Evolutionary conservation across 140 eudicot genomes (phyloP).

Genomic region (Flaveria floridana): DNA sequence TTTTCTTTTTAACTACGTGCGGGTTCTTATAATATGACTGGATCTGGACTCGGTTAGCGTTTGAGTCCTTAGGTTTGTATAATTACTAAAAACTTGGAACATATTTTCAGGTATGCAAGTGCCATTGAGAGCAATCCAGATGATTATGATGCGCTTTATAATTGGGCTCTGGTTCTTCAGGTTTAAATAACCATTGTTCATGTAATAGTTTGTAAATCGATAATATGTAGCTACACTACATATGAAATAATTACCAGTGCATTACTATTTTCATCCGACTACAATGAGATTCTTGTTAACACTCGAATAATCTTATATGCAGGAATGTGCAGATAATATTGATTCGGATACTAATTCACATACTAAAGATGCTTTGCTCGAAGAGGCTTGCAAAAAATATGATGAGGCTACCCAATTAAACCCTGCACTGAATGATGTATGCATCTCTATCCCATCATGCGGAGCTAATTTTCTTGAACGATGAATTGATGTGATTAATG

Average conservation of each 20-base stretch:
- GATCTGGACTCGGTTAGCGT: neutral
- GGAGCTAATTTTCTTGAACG: neutral
- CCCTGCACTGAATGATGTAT: slow-evolving; percentile 88
- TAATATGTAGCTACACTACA: neutral
- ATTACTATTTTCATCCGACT: neutral
- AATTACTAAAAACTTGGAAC: neutral
- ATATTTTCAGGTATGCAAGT: slow-evolving; percentile 78
- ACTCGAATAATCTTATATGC: slow-evolving; percentile 15
- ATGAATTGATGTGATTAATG: slow-evolving; percentile 13
- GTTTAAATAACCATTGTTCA: slow-evolving; percentile 33
- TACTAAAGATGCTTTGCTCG: slow-evolving; percentile 91
- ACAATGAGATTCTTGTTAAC: neutral
- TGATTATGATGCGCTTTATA: slow-evolving; percentile 91
- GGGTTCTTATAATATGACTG: slow-evolving; percentile 2
- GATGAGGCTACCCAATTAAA: slow-evolving; percentile 84
- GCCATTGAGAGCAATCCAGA: slow-evolving; percentile 87
- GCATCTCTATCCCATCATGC: slow-evolving; percentile 21
- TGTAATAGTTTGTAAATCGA: neutral
- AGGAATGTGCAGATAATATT: slow-evolving; percentile 97
- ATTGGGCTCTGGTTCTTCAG: slow-evolving; percentile 99
- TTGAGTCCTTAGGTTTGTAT: slow-evolving; percentile 2
- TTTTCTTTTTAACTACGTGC: too few relatives aligned
- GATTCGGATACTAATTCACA: slow-evolving; percentile 61
- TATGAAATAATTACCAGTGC: neutral
- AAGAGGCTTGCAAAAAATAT: slow-evolving; percentile 93